A percentile compares a stretch with the other conserved stretches of the same genome.
Conservation (phyloP, 192 early-diverging fungal genomes). For the Dissophora globulifera region DNA sequence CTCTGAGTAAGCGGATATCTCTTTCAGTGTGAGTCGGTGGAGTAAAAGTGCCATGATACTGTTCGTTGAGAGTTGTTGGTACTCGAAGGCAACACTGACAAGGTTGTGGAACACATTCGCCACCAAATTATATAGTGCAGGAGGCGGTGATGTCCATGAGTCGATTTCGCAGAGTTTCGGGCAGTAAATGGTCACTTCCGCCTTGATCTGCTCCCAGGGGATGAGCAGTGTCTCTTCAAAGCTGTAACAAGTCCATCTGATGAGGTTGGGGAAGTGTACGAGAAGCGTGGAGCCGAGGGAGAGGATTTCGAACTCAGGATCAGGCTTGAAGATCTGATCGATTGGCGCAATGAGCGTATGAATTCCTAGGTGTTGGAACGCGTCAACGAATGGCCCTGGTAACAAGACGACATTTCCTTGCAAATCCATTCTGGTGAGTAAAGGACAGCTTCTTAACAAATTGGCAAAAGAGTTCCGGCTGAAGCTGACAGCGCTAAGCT, state of each 20-base stretch:
- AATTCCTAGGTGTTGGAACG: slow-evolving; percentile 10
- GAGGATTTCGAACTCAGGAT: neutral
- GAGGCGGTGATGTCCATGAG: slow-evolving; percentile 1
- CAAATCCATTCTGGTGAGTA: slow-evolving; percentile 3
- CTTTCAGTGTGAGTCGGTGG: neutral
- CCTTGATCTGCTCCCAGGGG: slow-evolving; percentile 4
- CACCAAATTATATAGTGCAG: slow-evolving; percentile 11
- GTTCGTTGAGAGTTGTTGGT: slow-evolving; percentile 10
- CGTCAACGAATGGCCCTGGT: slow-evolving; percentile 10
- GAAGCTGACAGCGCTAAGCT: neutral
- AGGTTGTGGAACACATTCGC: slow-evolving; percentile 11
- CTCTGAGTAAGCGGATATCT: neutral
- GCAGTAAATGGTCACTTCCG: slow-evolving; percentile 6
- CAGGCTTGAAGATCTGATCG: slow-evolving; percentile 9
- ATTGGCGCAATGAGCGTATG: neutral
- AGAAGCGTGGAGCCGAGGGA: slow-evolving; percentile 6
- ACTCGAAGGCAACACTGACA: neutral
- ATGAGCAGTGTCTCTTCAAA: neutral
- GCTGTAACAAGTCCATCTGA: neutral
- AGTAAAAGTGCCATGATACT: slow-evolving; percentile 1
- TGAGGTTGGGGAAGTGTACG: slow-evolving; percentile 15
- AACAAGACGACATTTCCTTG: neutral
- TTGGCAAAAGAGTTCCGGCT: slow-evolving; percentile 2
- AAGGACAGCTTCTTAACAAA: slow-evolving; percentile 9
- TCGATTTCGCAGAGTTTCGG: neutral